phyloP scores from a whole-genome alignment of 73 alveolate genomes.

The Tetrahymena elliotti region DNA sequence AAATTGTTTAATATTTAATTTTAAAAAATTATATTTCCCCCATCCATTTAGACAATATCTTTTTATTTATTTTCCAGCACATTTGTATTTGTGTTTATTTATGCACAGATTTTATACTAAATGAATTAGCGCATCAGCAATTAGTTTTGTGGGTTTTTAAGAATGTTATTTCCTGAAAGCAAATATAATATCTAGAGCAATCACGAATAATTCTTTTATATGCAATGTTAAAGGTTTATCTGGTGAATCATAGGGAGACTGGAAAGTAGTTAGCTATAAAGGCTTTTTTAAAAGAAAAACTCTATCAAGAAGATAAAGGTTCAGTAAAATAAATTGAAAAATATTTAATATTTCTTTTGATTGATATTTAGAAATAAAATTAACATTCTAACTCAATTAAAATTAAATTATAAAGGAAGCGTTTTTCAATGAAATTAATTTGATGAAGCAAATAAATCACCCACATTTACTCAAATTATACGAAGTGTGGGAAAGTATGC shows the following conservation, averaged over 20 bases:
- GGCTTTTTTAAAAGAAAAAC: background rate
- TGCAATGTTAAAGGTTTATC: background rate
- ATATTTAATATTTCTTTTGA: background rate
- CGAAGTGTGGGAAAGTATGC: background rate
- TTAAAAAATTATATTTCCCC: background rate
- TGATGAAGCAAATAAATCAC: background rate
- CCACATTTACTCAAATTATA: background rate
- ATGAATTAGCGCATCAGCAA: background rate
- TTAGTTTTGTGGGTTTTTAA: too few relatives aligned
- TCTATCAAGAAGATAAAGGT: background rate
- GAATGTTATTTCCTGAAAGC: background rate
- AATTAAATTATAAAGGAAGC: background rate
- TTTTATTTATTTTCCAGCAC: background rate
- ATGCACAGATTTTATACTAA: too few relatives aligned
- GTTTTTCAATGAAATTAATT: background rate
- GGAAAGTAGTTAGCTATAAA: background rate
- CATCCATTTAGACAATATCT: background rate
- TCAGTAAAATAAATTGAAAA: background rate
- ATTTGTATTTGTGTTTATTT: too few relatives aligned
- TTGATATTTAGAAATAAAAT: too few relatives aligned
- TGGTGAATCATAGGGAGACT: background rate
- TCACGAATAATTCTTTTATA: too few relatives aligned
- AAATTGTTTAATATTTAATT: too few relatives aligned
- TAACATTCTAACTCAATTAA: too few relatives aligned
- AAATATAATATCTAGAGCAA: background rate